Evolutionary conservation across 2,329 filamentous ascomycete species (phyloP).

Genomic region (Fusarium sp.): DNA sequence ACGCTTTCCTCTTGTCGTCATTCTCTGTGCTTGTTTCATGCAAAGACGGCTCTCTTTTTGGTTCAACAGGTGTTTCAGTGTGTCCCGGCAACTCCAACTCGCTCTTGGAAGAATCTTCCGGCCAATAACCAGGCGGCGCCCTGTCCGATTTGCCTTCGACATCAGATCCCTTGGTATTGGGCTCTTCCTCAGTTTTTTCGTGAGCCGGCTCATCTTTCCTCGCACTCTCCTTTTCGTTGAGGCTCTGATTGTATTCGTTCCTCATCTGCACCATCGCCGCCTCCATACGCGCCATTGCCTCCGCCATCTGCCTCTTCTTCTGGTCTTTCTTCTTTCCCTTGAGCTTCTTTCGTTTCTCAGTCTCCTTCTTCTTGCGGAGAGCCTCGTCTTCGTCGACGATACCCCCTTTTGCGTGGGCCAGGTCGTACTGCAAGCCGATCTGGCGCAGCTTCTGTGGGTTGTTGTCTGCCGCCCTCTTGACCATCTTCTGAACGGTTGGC

Average conservation of each 20-base stretch:
- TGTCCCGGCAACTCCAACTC: slow-evolving; percentile 23
- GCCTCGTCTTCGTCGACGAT: slow-evolving; percentile 63
- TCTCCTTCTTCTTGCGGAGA: slow-evolving; percentile 48
- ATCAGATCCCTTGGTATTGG: slow-evolving; percentile 17
- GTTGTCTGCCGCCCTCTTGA: slow-evolving; percentile 60
- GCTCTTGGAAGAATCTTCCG: slow-evolving; percentile 43
- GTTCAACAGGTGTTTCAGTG: slow-evolving; percentile 9
- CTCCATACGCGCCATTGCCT: slow-evolving; percentile 48
- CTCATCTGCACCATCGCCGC: slow-evolving; percentile 46
- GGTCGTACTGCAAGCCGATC: slow-evolving; percentile 71
- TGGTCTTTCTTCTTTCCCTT: slow-evolving; percentile 47
- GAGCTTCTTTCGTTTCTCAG: slow-evolving; percentile 47
- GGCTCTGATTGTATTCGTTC: slow-evolving; percentile 38
- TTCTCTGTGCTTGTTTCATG: slow-evolving; percentile 14
- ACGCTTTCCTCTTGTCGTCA: slow-evolving; percentile 25
- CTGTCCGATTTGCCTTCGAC: slow-evolving; percentile 22
- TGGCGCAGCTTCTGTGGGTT: slow-evolving; percentile 74
- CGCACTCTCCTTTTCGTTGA: slow-evolving; percentile 32
- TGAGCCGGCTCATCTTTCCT: slow-evolving; percentile 6
- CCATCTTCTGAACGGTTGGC: slow-evolving; percentile 69
- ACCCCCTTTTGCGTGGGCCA: slow-evolving; percentile 71
- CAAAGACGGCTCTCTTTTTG: slow-evolving; percentile 15
- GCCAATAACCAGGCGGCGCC: slow-evolving; percentile 36
- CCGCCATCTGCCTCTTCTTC: slow-evolving; percentile 40
- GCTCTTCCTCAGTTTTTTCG: slow-evolving; percentile 23